Evolutionary conservation across 129 eudicot species (phyloP).

Genomic region (Artemisia argyi): DNA sequence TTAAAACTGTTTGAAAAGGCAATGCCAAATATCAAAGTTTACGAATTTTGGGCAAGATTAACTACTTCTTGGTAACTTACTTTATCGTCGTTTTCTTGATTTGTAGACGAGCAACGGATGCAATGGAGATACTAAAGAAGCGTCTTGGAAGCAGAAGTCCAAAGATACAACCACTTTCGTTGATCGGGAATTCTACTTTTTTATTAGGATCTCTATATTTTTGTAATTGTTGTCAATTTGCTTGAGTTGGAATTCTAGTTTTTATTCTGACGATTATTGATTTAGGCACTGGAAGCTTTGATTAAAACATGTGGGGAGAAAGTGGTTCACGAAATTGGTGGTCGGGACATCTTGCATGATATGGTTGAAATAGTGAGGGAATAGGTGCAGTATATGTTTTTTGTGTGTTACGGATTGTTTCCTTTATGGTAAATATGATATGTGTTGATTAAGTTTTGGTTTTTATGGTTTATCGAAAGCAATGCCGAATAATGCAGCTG

Average conservation of each 20-base stretch:
- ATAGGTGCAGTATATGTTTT: slow-evolving; percentile 63
- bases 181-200: too few relatives aligned
- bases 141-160: slow-evolving; percentile 70
- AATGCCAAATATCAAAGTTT: too few relatives aligned
- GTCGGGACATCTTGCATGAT: slow-evolving; percentile 79
- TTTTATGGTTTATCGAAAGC: too few relatives aligned
- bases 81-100: background rate
- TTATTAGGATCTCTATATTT: too few relatives aligned
- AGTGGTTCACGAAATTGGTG: slow-evolving; percentile 69
- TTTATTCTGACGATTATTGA: slow-evolving; percentile 9
- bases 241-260: background rate
- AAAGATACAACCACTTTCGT: slow-evolving; percentile 78
- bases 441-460: too few relatives aligned
- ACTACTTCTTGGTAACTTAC: background rate
- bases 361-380: slow-evolving; percentile 93
- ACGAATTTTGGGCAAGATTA: background rate
- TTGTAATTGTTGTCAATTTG: slow-evolving; percentile 26
- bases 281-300: slow-evolving; percentile 82
- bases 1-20: too few relatives aligned
- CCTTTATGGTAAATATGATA: too few relatives aligned
- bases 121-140: slow-evolving; percentile 76
- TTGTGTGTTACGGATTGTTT: too few relatives aligned
- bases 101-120: slow-evolving; percentile 88
- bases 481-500: too few relatives aligned
- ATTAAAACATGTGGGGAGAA: slow-evolving; percentile 81